phyloP scores from a whole-genome alignment of 306 rosid genomes.

The Dryas alaskensis region DNA sequence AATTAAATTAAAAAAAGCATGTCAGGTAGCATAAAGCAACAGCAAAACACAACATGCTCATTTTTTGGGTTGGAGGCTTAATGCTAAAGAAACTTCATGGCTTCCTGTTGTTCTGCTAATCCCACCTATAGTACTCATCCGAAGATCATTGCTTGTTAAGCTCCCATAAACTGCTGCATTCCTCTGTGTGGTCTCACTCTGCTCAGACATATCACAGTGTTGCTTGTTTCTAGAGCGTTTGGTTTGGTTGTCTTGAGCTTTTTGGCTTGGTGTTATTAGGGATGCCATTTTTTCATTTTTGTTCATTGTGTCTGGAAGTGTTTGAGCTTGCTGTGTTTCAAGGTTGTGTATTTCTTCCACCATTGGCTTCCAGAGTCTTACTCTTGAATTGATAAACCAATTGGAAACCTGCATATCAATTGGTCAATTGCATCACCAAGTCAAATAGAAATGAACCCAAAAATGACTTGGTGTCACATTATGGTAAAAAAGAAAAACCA shows the following conservation, averaged over 20 bases:
- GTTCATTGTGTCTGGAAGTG: not conserved
- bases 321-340: slow-evolving; percentile 21
- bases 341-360: slow-evolving; percentile 36
- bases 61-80: slow-evolving; percentile 5
- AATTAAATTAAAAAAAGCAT: not conserved
- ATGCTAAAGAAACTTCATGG: slow-evolving; percentile 13
- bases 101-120: not conserved
- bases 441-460: not conserved
- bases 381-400: slow-evolving; percentile 37
- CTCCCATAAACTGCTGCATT: not conserved
- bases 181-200: not conserved
- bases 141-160: not conserved
- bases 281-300: not conserved
- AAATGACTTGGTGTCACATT: not conserved
- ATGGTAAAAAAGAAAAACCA: too few species aligned
- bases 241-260: not conserved
- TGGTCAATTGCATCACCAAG: not conserved
- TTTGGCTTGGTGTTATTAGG: not conserved
- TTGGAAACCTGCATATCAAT: slow-evolving; percentile 26
- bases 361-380: slow-evolving; percentile 40
- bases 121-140: too few species aligned
- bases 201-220: not conserved
- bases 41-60: slow-evolving; percentile 1
- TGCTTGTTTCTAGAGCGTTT: slow-evolving; percentile 19
- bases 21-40: not conserved